Base-by-base conservation (phyloP, 495 filamentous ascomycete genomes). In the Tuber magnatum region DNA sequence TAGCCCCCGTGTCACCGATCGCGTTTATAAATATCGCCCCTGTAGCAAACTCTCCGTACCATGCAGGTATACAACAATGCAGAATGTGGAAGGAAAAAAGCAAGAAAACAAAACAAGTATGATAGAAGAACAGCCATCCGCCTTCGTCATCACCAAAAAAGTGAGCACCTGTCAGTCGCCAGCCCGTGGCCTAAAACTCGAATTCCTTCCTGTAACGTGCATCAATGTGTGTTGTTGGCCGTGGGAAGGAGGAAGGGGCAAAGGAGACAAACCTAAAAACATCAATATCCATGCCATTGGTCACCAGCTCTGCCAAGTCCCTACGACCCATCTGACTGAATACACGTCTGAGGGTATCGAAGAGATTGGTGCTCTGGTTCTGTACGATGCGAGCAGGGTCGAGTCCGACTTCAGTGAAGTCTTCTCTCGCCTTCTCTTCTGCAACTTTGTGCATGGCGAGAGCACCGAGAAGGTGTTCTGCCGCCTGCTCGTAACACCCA, bases 401-500 rank as follows among this genome's bases (percentile, higher is more conserved):
- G 8, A 84, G 85, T 20, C 84, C 86, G 9, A 87, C 87, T 32
- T 86, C 89, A 16, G 89, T 89, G 12, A 95, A 87, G n/a, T 97
- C 90, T 83, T 97, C 91, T 38, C 90, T 85, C 22, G 93, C 94
- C 77, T 92, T 90, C 81, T 97, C 91, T 85, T 97, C 95, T 2
- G 97, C 92, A 12, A 94, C 90, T 80, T 94, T 93, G 87, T 99
- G 95, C 95, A 99, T 98, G n/a, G 90, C 90, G 65, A 99, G 84
- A 2, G 94, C 94, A 3, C 94, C 93, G 0, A 99, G 88, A n/a
- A 99, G 88, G 84, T 99, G 95, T 78, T 93, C 92, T 6, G 96
- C 95, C 0, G 95, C 95, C 85, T 97, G 92, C 28, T 90, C 90
- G 81, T 91, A 94, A 84, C 94, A 97, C 35, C 94, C 94, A 76